Conservation (phyloP, 139 green algal species). For the Chlorella sp. region DNA sequence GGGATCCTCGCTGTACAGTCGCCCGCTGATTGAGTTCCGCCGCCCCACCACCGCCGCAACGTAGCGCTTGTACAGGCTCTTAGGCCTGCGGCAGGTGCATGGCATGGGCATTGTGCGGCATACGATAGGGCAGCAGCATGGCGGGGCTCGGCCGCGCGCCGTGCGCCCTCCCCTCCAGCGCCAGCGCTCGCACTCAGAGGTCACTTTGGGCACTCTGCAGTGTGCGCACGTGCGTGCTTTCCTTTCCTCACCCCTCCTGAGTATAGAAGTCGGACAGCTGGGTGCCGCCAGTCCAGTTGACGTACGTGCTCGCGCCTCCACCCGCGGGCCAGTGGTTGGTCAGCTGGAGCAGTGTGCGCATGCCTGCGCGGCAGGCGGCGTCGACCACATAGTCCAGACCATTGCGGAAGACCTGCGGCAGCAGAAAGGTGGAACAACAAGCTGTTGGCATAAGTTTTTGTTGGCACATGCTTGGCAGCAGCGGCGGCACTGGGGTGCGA, state of each 20-base stretch:
- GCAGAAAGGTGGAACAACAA: background rate
- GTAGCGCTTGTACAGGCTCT: constrained; percentile 51
- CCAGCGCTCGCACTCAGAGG: too few relatives aligned
- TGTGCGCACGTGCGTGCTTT: too few relatives aligned
- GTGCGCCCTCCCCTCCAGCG: too few relatives aligned
- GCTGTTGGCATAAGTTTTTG: background rate
- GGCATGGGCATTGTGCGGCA: too few relatives aligned
- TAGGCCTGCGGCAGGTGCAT: background rate
- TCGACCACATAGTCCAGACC: constrained; percentile 53
- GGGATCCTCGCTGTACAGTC: constrained; percentile 60
- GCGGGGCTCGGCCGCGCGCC: too few relatives aligned
- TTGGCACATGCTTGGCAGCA: background rate
- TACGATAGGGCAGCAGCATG: too few relatives aligned
- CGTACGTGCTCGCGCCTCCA: constrained; percentile 62
- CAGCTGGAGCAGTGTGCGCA: constrained; percentile 53
- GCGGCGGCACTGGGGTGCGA: background rate
- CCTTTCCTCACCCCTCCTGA: too few relatives aligned
- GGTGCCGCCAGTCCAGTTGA: constrained; percentile 40
- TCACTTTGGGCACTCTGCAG: too few relatives aligned
- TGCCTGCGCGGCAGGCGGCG: constrained; percentile 26
- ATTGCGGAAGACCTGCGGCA: constrained; percentile 11
- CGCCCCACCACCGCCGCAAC: constrained; percentile 42
- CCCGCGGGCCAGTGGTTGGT: constrained; percentile 62
- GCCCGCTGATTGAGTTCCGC: constrained; percentile 57
- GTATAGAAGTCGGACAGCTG: constrained; percentile 21